A percentile compares a stretch with the other conserved stretches of the same genome.
phyloP scores from a whole-genome alignment of 495 filamentous ascomycete species.

The Penicillium alfredii region DNA sequence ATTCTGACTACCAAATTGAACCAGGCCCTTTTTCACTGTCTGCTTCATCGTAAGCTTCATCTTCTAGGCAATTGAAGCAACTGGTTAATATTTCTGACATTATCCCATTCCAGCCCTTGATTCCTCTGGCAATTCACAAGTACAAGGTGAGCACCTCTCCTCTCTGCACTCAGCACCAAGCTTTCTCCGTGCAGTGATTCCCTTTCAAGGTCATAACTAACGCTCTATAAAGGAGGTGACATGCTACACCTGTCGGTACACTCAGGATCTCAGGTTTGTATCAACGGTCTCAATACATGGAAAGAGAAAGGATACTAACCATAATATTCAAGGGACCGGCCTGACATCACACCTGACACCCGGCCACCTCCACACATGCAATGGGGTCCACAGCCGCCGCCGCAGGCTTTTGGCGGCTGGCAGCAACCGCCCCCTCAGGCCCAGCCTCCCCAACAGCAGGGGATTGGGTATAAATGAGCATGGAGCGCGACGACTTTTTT shows the following conservation, averaged over 20 bases:
- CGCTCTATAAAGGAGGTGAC: constrained; percentile 37
- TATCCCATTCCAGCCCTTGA: constrained; percentile 31
- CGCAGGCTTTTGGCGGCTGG: constrained; percentile 10
- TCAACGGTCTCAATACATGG: too few relatives aligned
- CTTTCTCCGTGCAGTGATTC: not conserved
- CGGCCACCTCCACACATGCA: constrained; percentile 28
- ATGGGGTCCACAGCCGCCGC: constrained; percentile 19
- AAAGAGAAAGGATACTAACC: constrained; percentile 8
- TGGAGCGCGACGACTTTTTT: too few relatives aligned
- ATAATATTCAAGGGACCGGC: constrained; percentile 28
- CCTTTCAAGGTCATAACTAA: constrained; percentile 11
- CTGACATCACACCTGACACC: constrained; percentile 42
- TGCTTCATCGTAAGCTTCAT: constrained; percentile 48
- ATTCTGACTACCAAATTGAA: constrained; percentile 11
- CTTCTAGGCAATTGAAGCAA: not conserved
- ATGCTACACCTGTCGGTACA: constrained; percentile 49
- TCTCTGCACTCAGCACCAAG: not conserved
- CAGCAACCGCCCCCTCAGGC: constrained; percentile 7
- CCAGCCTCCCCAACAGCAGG: too few relatives aligned
- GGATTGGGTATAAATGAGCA: too few relatives aligned
- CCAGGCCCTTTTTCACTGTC: constrained; percentile 49
- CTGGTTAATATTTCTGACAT: constrained; percentile 6
- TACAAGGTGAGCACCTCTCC: constrained; percentile 33
- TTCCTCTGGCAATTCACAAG: constrained; percentile 46
- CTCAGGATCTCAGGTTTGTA: constrained; percentile 49